These are phyloP conservation scores for Calonectria crousiana DNA, from an alignment of 2,329 filamentous ascomycete genomes.

Conservation along the genomic window DNA sequence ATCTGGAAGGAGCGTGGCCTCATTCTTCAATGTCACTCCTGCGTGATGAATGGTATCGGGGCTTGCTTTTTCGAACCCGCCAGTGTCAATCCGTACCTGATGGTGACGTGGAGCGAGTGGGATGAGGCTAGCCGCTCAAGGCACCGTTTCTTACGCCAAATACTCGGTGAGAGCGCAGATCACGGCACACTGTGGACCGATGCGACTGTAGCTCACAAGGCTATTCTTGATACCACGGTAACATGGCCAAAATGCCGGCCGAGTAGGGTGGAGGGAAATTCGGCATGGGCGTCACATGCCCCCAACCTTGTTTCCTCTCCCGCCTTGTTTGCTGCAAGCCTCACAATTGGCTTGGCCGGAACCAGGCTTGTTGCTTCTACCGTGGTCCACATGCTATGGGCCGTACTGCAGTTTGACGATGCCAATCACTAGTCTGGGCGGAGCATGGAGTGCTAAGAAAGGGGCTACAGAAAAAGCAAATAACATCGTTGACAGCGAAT, in stretches of 20 bases:
- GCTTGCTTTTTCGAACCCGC: neutral
- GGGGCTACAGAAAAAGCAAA: neutral
- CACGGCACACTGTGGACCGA: neutral
- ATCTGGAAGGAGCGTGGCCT: neutral
- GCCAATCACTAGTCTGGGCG: neutral
- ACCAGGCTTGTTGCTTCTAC: neutral
- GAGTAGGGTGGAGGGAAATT: neutral
- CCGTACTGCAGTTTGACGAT: neutral
- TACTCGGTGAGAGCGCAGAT: neutral
- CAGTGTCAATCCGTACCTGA: neutral
- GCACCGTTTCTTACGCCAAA: neutral
- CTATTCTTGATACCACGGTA: neutral
- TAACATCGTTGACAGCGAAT: neutral
- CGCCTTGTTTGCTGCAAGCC: neutral
- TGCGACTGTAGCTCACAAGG: neutral
- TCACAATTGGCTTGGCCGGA: neutral
- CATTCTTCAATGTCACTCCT: neutral
- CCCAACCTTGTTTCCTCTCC: neutral
- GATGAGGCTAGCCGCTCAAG: neutral
- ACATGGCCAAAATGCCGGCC: neutral
- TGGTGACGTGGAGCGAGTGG: neutral
- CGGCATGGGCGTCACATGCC: neutral
- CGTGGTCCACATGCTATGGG: neutral
- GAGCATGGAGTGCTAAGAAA: neutral
- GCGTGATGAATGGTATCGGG: neutral